Evolutionary conservation across 1,284 basidiomycete species (phyloP).

Genomic region (Apiotrichum mycotoxinovorans): DNA sequence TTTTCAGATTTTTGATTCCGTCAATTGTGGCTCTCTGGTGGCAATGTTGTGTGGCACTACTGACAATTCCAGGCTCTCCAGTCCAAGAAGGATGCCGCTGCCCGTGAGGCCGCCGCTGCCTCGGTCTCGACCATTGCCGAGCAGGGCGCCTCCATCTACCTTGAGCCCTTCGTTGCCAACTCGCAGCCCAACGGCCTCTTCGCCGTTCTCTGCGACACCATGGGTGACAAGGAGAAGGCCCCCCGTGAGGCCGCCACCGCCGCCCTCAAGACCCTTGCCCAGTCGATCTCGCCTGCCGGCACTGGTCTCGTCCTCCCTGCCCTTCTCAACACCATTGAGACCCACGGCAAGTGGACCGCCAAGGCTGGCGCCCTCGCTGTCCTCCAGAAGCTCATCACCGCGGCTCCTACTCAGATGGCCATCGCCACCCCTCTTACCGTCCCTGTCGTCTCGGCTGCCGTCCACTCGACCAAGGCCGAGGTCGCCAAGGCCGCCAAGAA

Average conservation of each 20-base stretch:
- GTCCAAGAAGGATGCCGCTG: constrained; percentile 58
- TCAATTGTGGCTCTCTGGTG: background rate
- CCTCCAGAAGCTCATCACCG: constrained; percentile 85
- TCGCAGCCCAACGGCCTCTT: constrained; percentile 67
- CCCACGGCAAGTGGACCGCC: constrained; percentile 98
- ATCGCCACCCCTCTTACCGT: constrained; percentile 94
- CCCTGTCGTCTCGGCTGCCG: constrained; percentile 89
- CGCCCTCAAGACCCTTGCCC: constrained; percentile 74
- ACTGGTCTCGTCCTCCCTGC: constrained; percentile 78
- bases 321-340: constrained; percentile 71
- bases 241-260: constrained; percentile 69
- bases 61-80: constrained; percentile 49
- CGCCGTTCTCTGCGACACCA: constrained; percentile 80
- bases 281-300: constrained; percentile 88
- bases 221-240: constrained; percentile 80
- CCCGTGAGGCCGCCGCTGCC: constrained; percentile 48
- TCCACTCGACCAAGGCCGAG: constrained; percentile 99
- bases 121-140: constrained; percentile 59
- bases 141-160: constrained; percentile 72
- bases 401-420: constrained; percentile 79
- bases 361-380: constrained; percentile 85
- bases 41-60: background rate
- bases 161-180: constrained; percentile 86
- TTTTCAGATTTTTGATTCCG: background rate
- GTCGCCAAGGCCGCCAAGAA: constrained; percentile 67